phyloP scores from a whole-genome alignment of 345 rosid genomes.

The Camelina neglecta region DNA sequence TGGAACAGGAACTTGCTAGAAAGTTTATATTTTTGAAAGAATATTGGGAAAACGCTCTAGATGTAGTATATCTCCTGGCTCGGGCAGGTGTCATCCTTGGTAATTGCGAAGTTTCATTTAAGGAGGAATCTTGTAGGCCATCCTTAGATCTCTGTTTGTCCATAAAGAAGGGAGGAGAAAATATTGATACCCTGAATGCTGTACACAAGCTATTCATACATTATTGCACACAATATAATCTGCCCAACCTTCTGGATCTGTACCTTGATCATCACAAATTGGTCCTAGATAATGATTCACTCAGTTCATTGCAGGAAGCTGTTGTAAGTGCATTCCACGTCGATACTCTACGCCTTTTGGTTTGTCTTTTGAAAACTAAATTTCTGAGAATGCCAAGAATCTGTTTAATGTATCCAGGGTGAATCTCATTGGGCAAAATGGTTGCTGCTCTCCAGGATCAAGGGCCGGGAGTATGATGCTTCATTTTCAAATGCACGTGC shows the following conservation, averaged over 20 bases:
- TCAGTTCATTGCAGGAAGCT: constrained; percentile 64
- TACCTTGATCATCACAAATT: constrained; percentile 78
- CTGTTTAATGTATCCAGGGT: constrained; percentile 62
- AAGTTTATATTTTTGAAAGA: constrained; percentile 78
- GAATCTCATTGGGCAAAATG: constrained; percentile 97
- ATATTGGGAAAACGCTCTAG: constrained; percentile 82
- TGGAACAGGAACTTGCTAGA: constrained; percentile 89
- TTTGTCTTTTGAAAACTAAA: constrained; percentile 22
- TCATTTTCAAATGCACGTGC: constrained; percentile 91
- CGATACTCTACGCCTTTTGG: constrained; percentile 23
- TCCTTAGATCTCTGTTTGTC: constrained; percentile 55
- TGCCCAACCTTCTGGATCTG: constrained; percentile 90
- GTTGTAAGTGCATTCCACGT: constrained; percentile 73
- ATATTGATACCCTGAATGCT: constrained; percentile 53
- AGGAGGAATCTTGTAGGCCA: constrained; percentile 52
- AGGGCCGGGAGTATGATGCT: constrained; percentile 91
- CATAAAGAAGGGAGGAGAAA: constrained; percentile 48
- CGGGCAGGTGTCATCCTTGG: constrained; percentile 71
- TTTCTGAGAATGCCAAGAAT: constrained; percentile 32
- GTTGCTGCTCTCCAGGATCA: constrained; percentile 85
- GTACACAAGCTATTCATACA: constrained; percentile 69
- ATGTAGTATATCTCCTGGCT: constrained; percentile 75
- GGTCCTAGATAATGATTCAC: constrained; percentile 65
- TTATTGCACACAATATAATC: constrained; percentile 67
- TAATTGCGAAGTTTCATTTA: constrained; percentile 48